Conservation (phyloP, 1,139 yeast species). For the Hyphopichia pseudoburtonii region DNA sequence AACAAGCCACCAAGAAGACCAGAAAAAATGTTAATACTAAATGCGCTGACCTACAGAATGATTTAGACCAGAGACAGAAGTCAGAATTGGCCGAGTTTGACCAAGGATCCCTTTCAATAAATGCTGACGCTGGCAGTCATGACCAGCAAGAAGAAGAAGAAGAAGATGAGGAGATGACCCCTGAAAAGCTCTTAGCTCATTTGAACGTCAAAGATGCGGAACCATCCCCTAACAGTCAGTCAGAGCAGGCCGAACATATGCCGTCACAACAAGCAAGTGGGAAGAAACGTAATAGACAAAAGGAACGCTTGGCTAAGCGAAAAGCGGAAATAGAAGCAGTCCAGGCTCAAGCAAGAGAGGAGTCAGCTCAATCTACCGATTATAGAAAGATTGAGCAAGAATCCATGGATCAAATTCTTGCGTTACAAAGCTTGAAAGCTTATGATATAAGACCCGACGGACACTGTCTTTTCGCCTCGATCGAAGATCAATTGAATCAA, state of each 20-base stretch:
- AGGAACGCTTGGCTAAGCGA: conserved; percentile 76
- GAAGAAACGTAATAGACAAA: conserved; percentile 72
- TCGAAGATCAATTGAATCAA: conserved; percentile 67
- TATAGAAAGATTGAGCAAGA: conserved; percentile 69
- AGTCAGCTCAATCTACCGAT: conserved; percentile 68
- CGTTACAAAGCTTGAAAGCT: conserved; percentile 47
- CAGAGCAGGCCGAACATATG: conserved; percentile 12
- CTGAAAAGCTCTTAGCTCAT: conserved; percentile 63
- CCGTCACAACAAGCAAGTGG: conserved; percentile 5
- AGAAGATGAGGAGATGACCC: conserved; percentile 50
- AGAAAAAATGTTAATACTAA: conserved; percentile 56
- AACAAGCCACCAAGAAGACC: conserved; percentile 80
- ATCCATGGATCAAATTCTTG: conserved; percentile 55
- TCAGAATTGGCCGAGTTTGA: conserved; percentile 39
- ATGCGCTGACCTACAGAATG: conserved; percentile 60
- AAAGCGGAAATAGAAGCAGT: conserved; percentile 66
- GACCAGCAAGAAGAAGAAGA: conserved; percentile 21
- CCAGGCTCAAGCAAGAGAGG: conserved; percentile 66
- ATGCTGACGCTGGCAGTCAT: conserved; percentile 5
- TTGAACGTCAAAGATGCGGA: conserved; percentile 29
- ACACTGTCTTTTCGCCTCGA: conserved; percentile 86
- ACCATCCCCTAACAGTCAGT: conserved; percentile 5
- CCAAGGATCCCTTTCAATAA: too few relatives aligned
- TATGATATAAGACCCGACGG: conserved; percentile 87
- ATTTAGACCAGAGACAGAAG: conserved; percentile 52